A percentile compares a stretch with the other conserved stretches of the same genome.
These are phyloP conservation scores for Rhynchosporium graminicola DNA, from an alignment of 2,329 filamentous ascomycete species.

Conservation along the genomic window DNA sequence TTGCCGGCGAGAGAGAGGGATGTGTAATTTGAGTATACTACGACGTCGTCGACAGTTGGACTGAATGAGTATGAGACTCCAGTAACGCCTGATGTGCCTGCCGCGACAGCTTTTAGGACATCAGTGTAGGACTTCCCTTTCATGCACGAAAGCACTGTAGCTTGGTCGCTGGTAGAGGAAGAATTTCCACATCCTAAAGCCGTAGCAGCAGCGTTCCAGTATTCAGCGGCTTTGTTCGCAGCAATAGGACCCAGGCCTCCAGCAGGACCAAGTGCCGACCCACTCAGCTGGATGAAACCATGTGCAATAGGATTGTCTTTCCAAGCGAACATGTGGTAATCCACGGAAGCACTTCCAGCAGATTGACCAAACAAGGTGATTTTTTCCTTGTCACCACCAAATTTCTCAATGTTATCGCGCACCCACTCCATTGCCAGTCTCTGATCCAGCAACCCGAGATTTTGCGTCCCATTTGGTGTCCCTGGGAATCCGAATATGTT, in stretches of 20 bases:
- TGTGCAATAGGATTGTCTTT: slow-evolving; percentile 29
- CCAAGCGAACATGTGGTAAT: slow-evolving; percentile 24
- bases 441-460: slow-evolving; percentile 58
- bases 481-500: slow-evolving; percentile 34
- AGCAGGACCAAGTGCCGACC: slow-evolving; percentile 35
- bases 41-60: slow-evolving; percentile 26
- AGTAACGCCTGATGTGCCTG: background rate
- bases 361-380: slow-evolving; percentile 60
- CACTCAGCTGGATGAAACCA: slow-evolving; percentile 35
- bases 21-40: slow-evolving; percentile 28
- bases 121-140: slow-evolving; percentile 18
- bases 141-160: slow-evolving; percentile 25
- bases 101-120: slow-evolving; percentile 10
- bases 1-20: slow-evolving; percentile 16
- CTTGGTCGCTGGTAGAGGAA: slow-evolving; percentile 12
- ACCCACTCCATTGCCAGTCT: slow-evolving; percentile 59
- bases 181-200: slow-evolving; percentile 31
- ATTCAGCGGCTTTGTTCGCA: slow-evolving; percentile 10
- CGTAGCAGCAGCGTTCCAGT: slow-evolving; percentile 25
- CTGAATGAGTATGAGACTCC: slow-evolving; percentile 16
- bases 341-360: slow-evolving; percentile 51
- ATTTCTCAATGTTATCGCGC: slow-evolving; percentile 54
- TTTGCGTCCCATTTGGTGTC: slow-evolving; percentile 11
- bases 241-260: slow-evolving; percentile 5
- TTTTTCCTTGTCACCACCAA: slow-evolving; percentile 54